These are phyloP conservation scores for Trypethelium eluteriae DNA, from an alignment of 495 filamentous ascomycete species.

Conservation along the genomic window DNA sequence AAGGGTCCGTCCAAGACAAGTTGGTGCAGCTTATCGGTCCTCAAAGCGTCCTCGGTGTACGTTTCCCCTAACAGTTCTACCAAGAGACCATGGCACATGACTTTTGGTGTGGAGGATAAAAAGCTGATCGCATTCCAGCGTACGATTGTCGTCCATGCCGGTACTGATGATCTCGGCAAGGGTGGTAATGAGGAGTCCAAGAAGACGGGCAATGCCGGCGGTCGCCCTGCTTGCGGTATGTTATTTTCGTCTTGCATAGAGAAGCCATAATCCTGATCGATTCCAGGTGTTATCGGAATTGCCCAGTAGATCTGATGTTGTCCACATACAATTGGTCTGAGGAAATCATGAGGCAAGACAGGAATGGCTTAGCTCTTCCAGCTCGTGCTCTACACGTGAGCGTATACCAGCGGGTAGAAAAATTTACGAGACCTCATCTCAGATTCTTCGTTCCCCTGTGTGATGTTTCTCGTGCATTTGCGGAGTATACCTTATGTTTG, in stretches of 20 bases:
- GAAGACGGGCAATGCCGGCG: slow-evolving; percentile 94
- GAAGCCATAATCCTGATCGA: slow-evolving; percentile 17
- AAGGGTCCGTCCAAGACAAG: slow-evolving; percentile 66
- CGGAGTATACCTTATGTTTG: too few relatives aligned
- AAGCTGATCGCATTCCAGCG: slow-evolving; percentile 46
- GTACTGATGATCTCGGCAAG: slow-evolving; percentile 91
- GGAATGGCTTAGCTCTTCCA: neutral
- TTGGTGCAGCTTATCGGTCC: slow-evolving; percentile 90
- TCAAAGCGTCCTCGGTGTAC: slow-evolving; percentile 89
- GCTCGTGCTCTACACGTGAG: neutral
- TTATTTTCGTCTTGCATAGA: slow-evolving; percentile 16
- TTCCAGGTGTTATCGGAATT: slow-evolving; percentile 80
- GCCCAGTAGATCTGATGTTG: slow-evolving; percentile 30
- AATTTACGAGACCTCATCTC: neutral
- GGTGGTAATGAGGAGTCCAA: slow-evolving; percentile 86
- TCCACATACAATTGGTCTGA: neutral
- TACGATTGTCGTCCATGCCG: slow-evolving; percentile 87
- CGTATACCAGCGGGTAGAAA: neutral
- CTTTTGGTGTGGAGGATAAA: too few relatives aligned
- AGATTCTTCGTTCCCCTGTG: too few relatives aligned
- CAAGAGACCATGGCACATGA: too few relatives aligned
- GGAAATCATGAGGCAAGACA: neutral
- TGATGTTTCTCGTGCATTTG: too few relatives aligned
- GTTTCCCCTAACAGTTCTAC: slow-evolving; percentile 29
- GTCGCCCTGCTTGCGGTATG: slow-evolving; percentile 86